A percentile compares a stretch with the other conserved stretches of the same genome.
phyloP scores from a whole-genome alignment of 208 protist species.

The Leishmania gerbilli region DNA sequence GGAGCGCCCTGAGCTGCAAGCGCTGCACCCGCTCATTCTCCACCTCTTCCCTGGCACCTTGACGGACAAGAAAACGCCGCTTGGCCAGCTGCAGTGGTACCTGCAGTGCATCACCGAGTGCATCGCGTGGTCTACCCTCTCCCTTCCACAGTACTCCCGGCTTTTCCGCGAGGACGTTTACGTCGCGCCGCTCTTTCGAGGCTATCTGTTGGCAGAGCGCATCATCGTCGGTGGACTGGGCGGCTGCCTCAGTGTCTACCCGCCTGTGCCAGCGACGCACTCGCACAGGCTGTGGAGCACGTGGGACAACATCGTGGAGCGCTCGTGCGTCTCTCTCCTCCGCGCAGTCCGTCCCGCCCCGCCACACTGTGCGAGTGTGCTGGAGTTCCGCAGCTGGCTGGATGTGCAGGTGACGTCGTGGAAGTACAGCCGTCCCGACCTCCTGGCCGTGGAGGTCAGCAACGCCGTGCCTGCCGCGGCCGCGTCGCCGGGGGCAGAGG shows the following conservation, averaged over 20 bases:
- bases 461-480: neutral
- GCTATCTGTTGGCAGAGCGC: slow-evolving; percentile 97
- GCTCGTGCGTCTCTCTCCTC: slow-evolving; percentile 62
- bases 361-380: slow-evolving; percentile 41
- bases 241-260: slow-evolving; percentile 94
- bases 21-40: slow-evolving; percentile 76
- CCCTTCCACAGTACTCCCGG: slow-evolving; percentile 70
- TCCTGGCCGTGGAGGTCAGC: slow-evolving; percentile 9
- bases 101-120: slow-evolving; percentile 99
- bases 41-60: slow-evolving; percentile 75
- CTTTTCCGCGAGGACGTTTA: slow-evolving; percentile 96
- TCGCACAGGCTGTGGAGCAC: slow-evolving; percentile 94
- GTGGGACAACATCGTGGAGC: slow-evolving; percentile 80
- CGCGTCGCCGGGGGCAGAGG: neutral
- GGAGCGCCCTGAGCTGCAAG: slow-evolving; percentile 44
- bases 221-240: slow-evolving; percentile 92
- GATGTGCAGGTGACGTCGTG: slow-evolving; percentile 68
- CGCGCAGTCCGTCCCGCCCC: slow-evolving; percentile 60
- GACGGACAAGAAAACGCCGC: slow-evolving; percentile 92
- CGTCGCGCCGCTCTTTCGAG: slow-evolving; percentile 97
- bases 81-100: slow-evolving; percentile 99
- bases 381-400: slow-evolving; percentile 86
- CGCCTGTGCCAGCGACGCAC: slow-evolving; percentile 89
- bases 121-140: slow-evolving; percentile 97
- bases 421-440: slow-evolving; percentile 59